Base-by-base conservation (phyloP, 225 moss, liverwort and hornwort genomes). In the Marchantia paleacea region DNA sequence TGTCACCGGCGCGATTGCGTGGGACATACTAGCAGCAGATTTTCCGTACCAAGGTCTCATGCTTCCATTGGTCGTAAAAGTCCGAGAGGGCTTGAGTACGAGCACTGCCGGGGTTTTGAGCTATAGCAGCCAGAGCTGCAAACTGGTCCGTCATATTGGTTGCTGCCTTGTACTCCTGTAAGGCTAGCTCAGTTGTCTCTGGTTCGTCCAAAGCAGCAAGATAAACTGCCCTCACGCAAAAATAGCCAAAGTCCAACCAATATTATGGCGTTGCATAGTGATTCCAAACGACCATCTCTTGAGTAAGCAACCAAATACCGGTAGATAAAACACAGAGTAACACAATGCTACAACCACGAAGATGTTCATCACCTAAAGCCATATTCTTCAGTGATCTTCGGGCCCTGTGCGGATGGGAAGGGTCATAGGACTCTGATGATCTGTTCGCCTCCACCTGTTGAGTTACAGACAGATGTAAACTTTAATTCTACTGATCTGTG, bases 111-210 rank as follows among this genome's bases (percentile, higher is more conserved):
- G 97, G 82, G 55, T 93, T 94, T 81, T 95, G 97, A 75, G 89
- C 92, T 52, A 97, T 79, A 48, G 97, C 92, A 81, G 89, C 90
- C 82, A 97, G 82, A 29, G 95, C 93, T 63, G 91, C 83, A 78
- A 97, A 91, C 86, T 97, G 94, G 55, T 97, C 97, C 0, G 93
- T 93, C 92, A 97, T 93, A 70, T 97, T 97, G 49, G 90, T 80
- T 62, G 95, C 91, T 52, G 83, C 80, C 74, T 89, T 90, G 70
- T 91, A 93, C 82, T 89, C 94, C 16, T 83, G 80, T 49, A 89
- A 72, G 52, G 89, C 90, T 66, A 92, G 84, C 25, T 89, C 84
- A 20, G 85, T 93, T 55, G 82, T 89, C 80, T 90, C 89, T 24
- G 86, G 62, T 79, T 93, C 91, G 83, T 92, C 82, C 85, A 97